Evolutionary conservation across 2,329 filamentous ascomycete genomes (phyloP).

Genomic region (Endocalyx cinctus): DNA sequence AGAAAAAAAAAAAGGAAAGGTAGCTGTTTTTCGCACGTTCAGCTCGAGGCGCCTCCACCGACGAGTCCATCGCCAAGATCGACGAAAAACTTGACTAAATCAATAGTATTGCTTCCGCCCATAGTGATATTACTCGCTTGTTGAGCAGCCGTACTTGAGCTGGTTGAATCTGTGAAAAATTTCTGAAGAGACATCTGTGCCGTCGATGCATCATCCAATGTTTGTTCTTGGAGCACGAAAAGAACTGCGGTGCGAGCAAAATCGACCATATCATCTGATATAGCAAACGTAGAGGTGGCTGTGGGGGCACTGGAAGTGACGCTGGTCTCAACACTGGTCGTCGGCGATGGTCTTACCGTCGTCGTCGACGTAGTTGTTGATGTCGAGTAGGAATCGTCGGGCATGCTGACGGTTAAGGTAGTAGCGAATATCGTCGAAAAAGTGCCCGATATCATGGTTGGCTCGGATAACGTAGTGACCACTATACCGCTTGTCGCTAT

Average conservation of each 20-base stretch:
- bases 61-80: constrained; percentile 26
- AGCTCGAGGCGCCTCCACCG: constrained; percentile 13
- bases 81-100: constrained; percentile 45
- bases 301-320: constrained; percentile 18
- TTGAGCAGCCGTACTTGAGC: constrained; percentile 24
- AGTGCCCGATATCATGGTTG: constrained; percentile 17
- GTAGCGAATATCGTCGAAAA: constrained; percentile 28
- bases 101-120: constrained; percentile 41
- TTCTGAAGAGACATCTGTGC: constrained; percentile 51
- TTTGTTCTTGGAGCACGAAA: constrained; percentile 55
- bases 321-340: constrained; percentile 12
- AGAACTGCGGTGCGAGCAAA: constrained; percentile 61
- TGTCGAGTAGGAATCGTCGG: constrained; percentile 9
- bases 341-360: constrained; percentile 20
- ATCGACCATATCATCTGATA: constrained; percentile 55
- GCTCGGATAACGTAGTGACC: constrained; percentile 18
- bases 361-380: constrained; percentile 19
- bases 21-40: no score
- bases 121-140: constrained; percentile 38
- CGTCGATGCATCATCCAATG: constrained; percentile 43
- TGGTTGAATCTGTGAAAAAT: constrained; percentile 45
- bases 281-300: constrained; percentile 36
- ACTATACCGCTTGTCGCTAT: constrained; percentile 16
- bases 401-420: constrained; percentile 18
- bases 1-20: no score